Base-by-base conservation (phyloP, 1,284 basidiomycete species). In the Agroathelia rolfsii region DNA sequence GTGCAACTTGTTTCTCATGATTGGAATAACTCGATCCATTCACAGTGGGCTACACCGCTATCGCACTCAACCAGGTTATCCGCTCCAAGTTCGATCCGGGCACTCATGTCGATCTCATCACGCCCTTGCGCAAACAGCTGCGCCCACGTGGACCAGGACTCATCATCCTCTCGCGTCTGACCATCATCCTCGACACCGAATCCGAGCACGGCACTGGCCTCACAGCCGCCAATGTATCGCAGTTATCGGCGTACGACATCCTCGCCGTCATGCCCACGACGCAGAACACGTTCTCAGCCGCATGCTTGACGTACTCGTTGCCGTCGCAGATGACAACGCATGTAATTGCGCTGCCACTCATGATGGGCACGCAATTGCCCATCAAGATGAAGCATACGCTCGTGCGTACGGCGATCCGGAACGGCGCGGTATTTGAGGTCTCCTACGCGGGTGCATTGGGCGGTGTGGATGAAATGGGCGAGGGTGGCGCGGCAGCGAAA, bases 391-490 rank as follows among this genome's bases (percentile, higher is more conserved):
- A 85, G 47, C 80, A 87, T 41, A 87, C 84, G 0, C 66, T 87
- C 27, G 69, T 92, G 22, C 72, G 82, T 27, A 79, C 82, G 0
- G 85, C 88, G 0, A 62, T 88, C 9, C 78, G 80, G 44, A 85
- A 87, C 41, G 89, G 89, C 5, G 78, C 77, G 0, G 77, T 79
- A 0, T 90, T 93, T 46, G 88, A 92, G 51, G 69, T 93, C 30
- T 66, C 62, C 38, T 88, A 92, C 42, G 68, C 71, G 0, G 82
- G 82, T 11, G 78, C 81, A 0, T 53, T 87, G 0, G 72, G 74
- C 2, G 73, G 66, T 0, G 72, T 76, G 28, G 62, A 62, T 5
- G 75, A 75, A 27, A 67, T 59, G 1, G 67, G 66, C 3, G 69
- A 74, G 34, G 65, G 61, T 18, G 72, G 70, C 0, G 50, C 64